A percentile compares a stretch with the other conserved stretches of the same genome.
Conservation (phyloP, 2,329 filamentous ascomycete genomes). For the Teratosphaeria nubilosa region DNA sequence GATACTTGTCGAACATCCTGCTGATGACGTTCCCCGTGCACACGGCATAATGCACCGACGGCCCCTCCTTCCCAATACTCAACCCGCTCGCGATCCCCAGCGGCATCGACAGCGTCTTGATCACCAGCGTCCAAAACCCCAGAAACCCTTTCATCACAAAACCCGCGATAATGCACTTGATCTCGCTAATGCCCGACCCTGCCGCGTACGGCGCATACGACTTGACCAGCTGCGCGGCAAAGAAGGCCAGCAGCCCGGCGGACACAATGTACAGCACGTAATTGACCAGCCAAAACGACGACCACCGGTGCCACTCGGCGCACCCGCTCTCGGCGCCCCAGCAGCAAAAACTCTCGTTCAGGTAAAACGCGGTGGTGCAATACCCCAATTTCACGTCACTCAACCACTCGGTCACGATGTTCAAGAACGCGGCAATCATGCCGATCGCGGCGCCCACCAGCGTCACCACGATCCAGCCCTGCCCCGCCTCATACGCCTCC, state of each 20-base stretch:
- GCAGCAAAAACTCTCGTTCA: conserved; percentile 86
- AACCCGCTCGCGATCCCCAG: conserved; percentile 88
- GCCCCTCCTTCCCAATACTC: conserved; percentile 93
- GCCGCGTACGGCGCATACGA: conserved; percentile 91
- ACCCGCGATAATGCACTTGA: conserved; percentile 97
- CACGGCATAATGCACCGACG: conserved; percentile 97
- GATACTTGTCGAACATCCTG: conserved; percentile 84
- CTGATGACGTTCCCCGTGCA: conserved; percentile 97
- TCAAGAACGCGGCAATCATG: conserved; percentile 82
- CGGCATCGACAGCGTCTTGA: conserved; percentile 86
- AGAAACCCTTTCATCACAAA: conserved; percentile 99
- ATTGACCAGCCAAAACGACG: conserved; percentile 63
- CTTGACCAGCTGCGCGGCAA: conserved; percentile 75
- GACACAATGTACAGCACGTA: conserved; percentile 83
- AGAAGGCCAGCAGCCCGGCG: conserved; percentile 65
- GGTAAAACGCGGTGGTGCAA: conserved; percentile 88
- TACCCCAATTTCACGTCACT: conserved; percentile 93
- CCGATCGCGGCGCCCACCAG: conserved; percentile 89
- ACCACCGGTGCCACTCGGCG: conserved; percentile 83
- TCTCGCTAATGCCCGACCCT: conserved; percentile 93
- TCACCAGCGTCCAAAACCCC: conserved; percentile 79
- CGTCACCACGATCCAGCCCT: conserved; percentile 96
- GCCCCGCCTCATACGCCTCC: conserved; percentile 88
- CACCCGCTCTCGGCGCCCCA: conserved; percentile 92
- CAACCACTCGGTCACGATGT: conserved; percentile 94